Evolutionary conservation across 176 grass and related monocot genomes (phyloP), one percentile per base, ranked within the genome.

Genomic region (Eleusine coracana): DNA sequence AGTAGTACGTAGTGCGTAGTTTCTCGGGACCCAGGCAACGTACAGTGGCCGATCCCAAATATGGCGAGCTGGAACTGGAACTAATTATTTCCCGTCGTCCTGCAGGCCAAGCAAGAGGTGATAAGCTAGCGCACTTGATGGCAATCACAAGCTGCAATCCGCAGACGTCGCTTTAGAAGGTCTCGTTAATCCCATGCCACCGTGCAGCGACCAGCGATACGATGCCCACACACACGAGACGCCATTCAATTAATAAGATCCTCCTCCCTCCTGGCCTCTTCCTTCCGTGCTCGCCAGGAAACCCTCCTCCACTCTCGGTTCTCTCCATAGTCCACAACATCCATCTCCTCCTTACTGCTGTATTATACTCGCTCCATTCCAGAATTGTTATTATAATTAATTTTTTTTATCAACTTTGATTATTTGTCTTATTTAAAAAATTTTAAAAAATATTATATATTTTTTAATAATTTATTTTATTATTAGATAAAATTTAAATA

Each of bases 121-220:
- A 15, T 36, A 34, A 34, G 31, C 31, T 44, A 48, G 80, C 45
- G 77, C 77, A 65, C 81, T 95, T 98, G 92, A 98, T 98, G 86
- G 72, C 89, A 84, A 91, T 98, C 95, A 93, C 92, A 98, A 83
- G 95, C 90, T 75, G 41, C 92, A 91, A 93, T 94, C 77, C 66
- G 74, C 79, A 34, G 74, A 91, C 82, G 90, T 91, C 92, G 84
- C 91, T 95, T 63, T 94, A 83, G 75, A 79, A 67, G 50, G 76
- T 92, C 87, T 85, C 90, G 74, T 88, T 89, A 92, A 92, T 87
- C 88, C 88, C 95, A 34, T 34, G 31, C 31, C 31, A 34, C 31
- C 31, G 2, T 34, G 31, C 31, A 34, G 31, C 31, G 31, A 34
- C 31, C 91, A 58, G 74, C 82, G 70, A 63, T 5, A 25, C 25